Evolutionary conservation across 1,284 basidiomycete genomes (phyloP), one percentile per base, ranked within the genome.

Genomic region (Cryptococcus neoformans): DNA sequence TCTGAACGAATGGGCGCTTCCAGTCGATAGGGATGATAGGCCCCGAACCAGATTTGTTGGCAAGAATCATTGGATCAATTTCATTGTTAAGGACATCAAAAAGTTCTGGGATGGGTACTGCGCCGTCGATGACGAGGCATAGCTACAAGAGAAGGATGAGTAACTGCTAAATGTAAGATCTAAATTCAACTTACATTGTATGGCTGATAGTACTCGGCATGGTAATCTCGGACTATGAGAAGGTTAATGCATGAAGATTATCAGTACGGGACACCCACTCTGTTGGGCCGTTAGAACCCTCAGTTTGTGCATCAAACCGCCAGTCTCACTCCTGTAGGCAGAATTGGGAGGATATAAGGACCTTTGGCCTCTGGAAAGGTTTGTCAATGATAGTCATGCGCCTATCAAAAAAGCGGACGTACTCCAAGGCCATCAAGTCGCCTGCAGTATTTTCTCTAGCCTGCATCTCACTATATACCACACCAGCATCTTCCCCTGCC

Each of bases 381-480:
- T 55, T 10, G 21, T 14, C 53, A 35, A 55, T 51, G 45, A 63
- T 11, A 70, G 54, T 44, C 53, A 42, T 37, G 51, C 50, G 28
- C 11, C 1, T 41, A 51, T 37, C 45, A 7, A 54, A 14, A 35
- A 9, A 21, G 3, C 3, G 16, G 17, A 35, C 16, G 21, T 9
- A 92, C 90, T 84, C 80, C 46, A 95, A 82, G 51, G 87, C 85
- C 89, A 98, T 94, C 44, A 97, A 80, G 79, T 97, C 92, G 11
- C 85, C 87, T 0, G 89, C 85, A 4, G 89, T 91, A 70, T 98
- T 98, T 79, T 99, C 89, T 49, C 95, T 84, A 0, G 92, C 96
- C 80, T 99, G 95, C 96, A 99, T 99, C 79, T 95, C 90, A 67
- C 88, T 91, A 75, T 94, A 97, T 35, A 99, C 96, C 2, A 99